Conservation (phyloP, 1,284 basidiomycete species). For the Trichosporon asahii region DNA sequence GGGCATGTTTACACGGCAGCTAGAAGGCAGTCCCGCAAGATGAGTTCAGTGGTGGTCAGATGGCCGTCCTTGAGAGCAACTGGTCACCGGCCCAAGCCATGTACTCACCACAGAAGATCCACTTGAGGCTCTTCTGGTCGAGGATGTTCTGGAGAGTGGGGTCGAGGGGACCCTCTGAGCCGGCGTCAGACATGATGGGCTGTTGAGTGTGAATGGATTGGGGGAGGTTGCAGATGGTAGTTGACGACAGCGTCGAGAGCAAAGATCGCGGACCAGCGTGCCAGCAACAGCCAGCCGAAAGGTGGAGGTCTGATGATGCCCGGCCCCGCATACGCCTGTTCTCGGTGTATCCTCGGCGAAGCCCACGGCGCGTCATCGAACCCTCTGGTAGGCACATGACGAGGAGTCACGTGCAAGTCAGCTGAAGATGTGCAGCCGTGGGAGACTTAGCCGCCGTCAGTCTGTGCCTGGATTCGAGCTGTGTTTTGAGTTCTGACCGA, state of each 20-base stretch:
- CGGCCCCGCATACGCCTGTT: neutral
- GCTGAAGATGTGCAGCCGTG: neutral
- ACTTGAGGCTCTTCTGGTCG: slow-evolving; percentile 82
- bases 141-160: slow-evolving; percentile 85
- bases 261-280: neutral
- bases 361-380: slow-evolving; percentile 2
- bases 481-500: no score
- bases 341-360: neutral
- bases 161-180: slow-evolving; percentile 55
- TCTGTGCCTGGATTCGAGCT: no score
- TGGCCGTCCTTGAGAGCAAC: no score
- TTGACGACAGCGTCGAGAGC: neutral
- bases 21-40: neutral
- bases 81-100: no score
- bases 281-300: neutral
- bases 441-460: neutral
- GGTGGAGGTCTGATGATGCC: neutral
- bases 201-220: neutral
- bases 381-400: neutral
- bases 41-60: no score
- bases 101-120: slow-evolving; percentile 87
- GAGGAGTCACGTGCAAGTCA: neutral
- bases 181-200: slow-evolving; percentile 24
- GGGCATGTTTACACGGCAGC: neutral
- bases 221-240: neutral